Evolutionary conservation across 2,329 filamentous ascomycete genomes (phyloP).

Genomic region (Talaromyces sp.): DNA sequence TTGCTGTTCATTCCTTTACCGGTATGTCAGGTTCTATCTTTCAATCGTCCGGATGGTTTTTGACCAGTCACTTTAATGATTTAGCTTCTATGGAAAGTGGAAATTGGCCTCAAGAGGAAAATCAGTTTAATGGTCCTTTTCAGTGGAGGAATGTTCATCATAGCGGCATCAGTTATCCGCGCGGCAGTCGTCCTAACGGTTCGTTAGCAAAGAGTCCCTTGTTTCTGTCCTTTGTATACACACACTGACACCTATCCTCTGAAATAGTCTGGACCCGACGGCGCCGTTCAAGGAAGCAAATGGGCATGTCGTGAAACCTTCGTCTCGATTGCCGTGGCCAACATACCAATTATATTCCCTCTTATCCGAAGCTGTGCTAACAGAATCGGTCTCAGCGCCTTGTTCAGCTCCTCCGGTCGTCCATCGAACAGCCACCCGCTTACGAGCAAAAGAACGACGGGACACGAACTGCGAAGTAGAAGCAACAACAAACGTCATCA

Average conservation of each 20-base stretch:
- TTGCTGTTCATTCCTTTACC: constrained; percentile 55
- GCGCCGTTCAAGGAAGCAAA: constrained; percentile 33
- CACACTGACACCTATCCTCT: background rate
- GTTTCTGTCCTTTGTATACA: background rate
- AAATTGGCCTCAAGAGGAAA: constrained; percentile 46
- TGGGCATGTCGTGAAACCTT: constrained; percentile 43
- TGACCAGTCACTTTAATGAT: background rate
- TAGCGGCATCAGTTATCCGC: constrained; percentile 49
- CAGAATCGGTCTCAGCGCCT: constrained; percentile 23
- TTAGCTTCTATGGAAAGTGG: constrained; percentile 50
- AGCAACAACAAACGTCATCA: background rate
- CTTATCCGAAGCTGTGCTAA: constrained; percentile 23
- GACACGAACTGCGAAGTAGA: constrained; percentile 14
- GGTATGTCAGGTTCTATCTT: constrained; percentile 26
- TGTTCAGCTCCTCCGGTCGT: constrained; percentile 23
- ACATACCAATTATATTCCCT: constrained; percentile 38
- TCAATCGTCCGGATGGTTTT: background rate
- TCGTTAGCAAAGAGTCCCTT: background rate
- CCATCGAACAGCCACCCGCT: constrained; percentile 21
- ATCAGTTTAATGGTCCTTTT: constrained; percentile 49
- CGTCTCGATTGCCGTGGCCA: constrained; percentile 38
- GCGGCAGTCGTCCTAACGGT: constrained; percentile 43
- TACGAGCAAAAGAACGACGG: constrained; percentile 16
- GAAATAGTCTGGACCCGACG: constrained; percentile 27
- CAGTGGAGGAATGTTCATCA: constrained; percentile 51